These are phyloP conservation scores for Salix arbutifolia DNA, from an alignment of 345 rosid genomes.

Conservation along the genomic window DNA sequence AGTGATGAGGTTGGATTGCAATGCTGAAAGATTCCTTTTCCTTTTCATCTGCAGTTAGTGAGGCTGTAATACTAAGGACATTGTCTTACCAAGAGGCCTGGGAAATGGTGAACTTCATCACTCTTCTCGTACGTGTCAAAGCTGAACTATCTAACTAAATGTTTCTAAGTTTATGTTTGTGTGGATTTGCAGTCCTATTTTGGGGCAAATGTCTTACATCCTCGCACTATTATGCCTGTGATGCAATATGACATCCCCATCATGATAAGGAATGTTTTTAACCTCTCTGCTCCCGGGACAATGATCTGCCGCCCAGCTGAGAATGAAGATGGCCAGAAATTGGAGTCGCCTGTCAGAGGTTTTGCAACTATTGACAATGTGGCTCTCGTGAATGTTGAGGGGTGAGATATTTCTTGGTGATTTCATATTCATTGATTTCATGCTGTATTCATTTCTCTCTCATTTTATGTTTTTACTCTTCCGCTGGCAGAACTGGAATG, in stretches of 20 bases:
- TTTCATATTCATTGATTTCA: constrained; percentile 1
- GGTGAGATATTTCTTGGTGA: constrained; percentile 40
- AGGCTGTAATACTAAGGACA: constrained; percentile 81
- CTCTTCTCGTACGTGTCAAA: constrained; percentile 19
- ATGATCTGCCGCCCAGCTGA: constrained; percentile 62
- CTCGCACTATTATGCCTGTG: constrained; percentile 96
- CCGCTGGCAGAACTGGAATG: constrained; percentile 82
- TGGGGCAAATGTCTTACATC: constrained; percentile 98
- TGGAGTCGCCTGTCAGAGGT: constrained; percentile 74
- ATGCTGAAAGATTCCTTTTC: constrained; percentile 7
- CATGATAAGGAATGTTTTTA: constrained; percentile 85
- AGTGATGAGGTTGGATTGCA: constrained; percentile 12
- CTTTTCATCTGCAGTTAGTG: constrained; percentile 59
- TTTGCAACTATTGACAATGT: constrained; percentile 97
- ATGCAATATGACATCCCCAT: constrained; percentile 90
- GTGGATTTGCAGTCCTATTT: constrained; percentile 84
- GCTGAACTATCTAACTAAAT: constrained; percentile 1
- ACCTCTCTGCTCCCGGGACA: constrained; percentile 89
- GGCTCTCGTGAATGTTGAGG: constrained; percentile 97
- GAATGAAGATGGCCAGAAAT: constrained; percentile 39
- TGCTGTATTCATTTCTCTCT: neutral
- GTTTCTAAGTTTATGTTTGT: constrained; percentile 21
- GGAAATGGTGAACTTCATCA: constrained; percentile 78
- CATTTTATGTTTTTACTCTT: constrained; percentile 6
- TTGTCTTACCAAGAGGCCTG: constrained; percentile 99